phyloP scores from a whole-genome alignment of 2,329 filamentous ascomycete species.

The Apiospora pterosperma region DNA sequence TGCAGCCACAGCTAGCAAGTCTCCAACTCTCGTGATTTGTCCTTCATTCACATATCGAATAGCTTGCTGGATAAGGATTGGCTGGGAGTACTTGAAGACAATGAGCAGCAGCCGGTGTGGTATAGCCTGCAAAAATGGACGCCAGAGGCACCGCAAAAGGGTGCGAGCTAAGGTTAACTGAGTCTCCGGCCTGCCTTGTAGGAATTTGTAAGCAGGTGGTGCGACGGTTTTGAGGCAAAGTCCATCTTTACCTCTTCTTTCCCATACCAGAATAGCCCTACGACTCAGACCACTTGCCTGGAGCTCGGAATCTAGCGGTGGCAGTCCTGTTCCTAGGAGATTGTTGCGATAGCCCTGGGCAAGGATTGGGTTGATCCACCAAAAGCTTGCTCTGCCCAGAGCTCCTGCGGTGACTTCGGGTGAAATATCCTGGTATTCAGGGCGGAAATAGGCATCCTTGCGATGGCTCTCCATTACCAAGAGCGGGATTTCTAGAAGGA shows the following conservation, averaged over 20 bases:
- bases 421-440: slow-evolving; percentile 11
- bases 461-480: slow-evolving; percentile 15
- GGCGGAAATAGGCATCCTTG: slow-evolving; percentile 15
- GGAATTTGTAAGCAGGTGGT: neutral
- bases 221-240: neutral
- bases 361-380: slow-evolving; percentile 30
- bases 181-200: slow-evolving; percentile 19
- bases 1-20: too few relatives aligned
- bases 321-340: slow-evolving; percentile 21
- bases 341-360: slow-evolving; percentile 22
- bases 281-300: slow-evolving; percentile 17
- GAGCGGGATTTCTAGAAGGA: slow-evolving; percentile 21
- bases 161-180: slow-evolving; percentile 24
- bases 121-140: slow-evolving; percentile 27
- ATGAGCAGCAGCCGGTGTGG: slow-evolving; percentile 16
- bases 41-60: too few relatives aligned
- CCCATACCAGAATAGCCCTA: slow-evolving; percentile 22
- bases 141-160: slow-evolving; percentile 25
- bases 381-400: slow-evolving; percentile 25
- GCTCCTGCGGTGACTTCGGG: slow-evolving; percentile 25
- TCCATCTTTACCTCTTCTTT: slow-evolving; percentile 20
- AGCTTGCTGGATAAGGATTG: neutral
- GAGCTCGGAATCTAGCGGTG: slow-evolving; percentile 20
- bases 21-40: too few relatives aligned
- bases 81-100: neutral